Evolutionary conservation across 2,329 filamentous ascomycete species (phyloP).

Genomic region (Anisogramma anomala): DNA sequence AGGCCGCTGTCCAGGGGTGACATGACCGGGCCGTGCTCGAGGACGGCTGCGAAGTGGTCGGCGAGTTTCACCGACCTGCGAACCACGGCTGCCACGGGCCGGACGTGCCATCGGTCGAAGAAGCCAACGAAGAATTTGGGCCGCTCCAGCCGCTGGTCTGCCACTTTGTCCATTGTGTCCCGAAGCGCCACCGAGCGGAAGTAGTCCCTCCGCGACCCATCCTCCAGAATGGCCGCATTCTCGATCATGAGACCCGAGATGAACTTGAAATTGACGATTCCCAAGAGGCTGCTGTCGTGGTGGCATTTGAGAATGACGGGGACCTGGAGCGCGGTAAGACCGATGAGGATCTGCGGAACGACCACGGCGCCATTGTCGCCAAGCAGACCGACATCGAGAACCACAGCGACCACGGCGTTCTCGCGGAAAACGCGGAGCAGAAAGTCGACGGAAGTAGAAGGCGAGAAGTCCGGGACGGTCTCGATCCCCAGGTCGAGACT

Average conservation of each 20-base stretch:
- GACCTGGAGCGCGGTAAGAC: slow-evolving; percentile 11
- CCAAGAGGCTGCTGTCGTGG: slow-evolving; percentile 16
- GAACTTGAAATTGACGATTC: slow-evolving; percentile 21
- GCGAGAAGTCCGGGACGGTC: not conserved
- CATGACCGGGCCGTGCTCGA: slow-evolving; percentile 22
- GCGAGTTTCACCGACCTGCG: slow-evolving; percentile 26
- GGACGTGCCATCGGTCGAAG: slow-evolving; percentile 24
- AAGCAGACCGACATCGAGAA: slow-evolving; percentile 10
- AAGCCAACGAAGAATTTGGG: slow-evolving; percentile 28
- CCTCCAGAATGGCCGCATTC: slow-evolving; percentile 29
- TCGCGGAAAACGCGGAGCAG: slow-evolving; percentile 12
- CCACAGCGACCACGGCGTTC: slow-evolving; percentile 14
- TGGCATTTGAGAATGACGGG: slow-evolving; percentile 17
- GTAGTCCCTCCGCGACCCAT: slow-evolving; percentile 31
- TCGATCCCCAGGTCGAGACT: slow-evolving; percentile 11
- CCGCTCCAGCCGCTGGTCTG: slow-evolving; percentile 21
- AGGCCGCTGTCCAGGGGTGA: slow-evolving; percentile 4
- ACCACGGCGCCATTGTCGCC: not conserved
- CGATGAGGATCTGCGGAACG: slow-evolving; percentile 10
- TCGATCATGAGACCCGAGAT: slow-evolving; percentile 29
- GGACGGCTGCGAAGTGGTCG: slow-evolving; percentile 25
- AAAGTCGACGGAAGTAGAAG: slow-evolving; percentile 8
- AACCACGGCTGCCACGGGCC: slow-evolving; percentile 24
- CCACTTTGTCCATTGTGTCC: slow-evolving; percentile 20
- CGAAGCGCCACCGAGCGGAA: slow-evolving; percentile 29